phyloP scores from a whole-genome alignment of 306 rosid genomes.

The Potentilla sterilis region DNA sequence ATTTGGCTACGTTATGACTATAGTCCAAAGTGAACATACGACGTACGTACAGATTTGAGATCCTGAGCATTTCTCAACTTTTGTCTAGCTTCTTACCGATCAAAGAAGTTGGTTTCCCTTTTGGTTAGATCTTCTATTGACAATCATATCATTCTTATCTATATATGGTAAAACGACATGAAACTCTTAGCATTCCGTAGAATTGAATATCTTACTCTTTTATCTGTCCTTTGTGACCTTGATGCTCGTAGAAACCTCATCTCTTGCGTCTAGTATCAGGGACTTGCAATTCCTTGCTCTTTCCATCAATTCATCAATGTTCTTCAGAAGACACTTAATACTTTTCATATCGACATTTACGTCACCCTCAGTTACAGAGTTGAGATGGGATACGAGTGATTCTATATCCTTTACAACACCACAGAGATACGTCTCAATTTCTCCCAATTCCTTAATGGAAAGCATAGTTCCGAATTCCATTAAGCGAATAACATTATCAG shows the following conservation, averaged over 20 bases:
- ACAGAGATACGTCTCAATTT: not conserved
- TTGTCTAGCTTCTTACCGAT: too few species aligned
- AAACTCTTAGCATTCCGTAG: too few species aligned
- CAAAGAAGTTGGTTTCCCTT: too few species aligned
- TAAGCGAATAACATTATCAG: not conserved
- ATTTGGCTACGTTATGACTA: too few species aligned
- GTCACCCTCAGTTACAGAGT: not conserved
- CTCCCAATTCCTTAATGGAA: not conserved
- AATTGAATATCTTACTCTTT: too few species aligned
- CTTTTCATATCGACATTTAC: not conserved
- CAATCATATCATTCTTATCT: too few species aligned
- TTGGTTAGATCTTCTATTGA: too few species aligned
- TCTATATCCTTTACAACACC: not conserved
- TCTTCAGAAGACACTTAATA: not conserved
- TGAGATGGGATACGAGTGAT: not conserved
- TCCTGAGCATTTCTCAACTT: too few species aligned
- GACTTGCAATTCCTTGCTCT: not conserved
- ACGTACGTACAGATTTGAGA: too few species aligned
- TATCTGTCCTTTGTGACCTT: too few species aligned
- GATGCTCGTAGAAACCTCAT: not conserved
- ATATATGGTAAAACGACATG: too few species aligned
- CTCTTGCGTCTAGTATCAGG: not conserved
- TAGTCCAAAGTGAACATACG: too few species aligned
- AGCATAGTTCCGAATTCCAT: not conserved
- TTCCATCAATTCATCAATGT: not conserved